A percentile compares a stretch with the other conserved stretches of the same genome.
Evolutionary conservation across 805 yeast species (phyloP).

Genomic region (Barnettozyma salicaria): DNA sequence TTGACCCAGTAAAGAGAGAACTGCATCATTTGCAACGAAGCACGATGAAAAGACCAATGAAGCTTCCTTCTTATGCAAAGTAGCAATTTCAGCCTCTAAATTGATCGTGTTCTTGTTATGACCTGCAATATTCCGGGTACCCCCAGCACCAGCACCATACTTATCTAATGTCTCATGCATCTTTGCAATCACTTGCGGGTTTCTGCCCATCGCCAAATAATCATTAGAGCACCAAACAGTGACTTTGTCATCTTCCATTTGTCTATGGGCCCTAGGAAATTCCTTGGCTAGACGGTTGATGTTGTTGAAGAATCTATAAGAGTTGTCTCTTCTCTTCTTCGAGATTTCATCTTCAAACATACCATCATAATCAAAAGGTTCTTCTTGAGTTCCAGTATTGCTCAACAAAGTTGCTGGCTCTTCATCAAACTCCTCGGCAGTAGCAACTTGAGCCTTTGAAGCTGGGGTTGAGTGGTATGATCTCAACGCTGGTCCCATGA

Average conservation of each 20-base stretch:
- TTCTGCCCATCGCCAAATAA: conserved; percentile 90
- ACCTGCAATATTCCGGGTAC: conserved; percentile 98
- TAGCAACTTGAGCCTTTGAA: conserved; percentile 25
- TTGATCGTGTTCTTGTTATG: conserved; percentile 87
- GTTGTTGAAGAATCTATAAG: conserved; percentile 94
- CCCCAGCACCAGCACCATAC: conserved; percentile 99
- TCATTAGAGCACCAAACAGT: conserved; percentile 99
- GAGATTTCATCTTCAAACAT: conserved; percentile 59
- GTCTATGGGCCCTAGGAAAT: conserved; percentile 89
- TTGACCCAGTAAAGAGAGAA: conserved; percentile 84
- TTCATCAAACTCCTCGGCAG: conserved; percentile 22
- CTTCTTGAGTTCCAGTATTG: conserved; percentile 40
- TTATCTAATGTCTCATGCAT: conserved; percentile 77
- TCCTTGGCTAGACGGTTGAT: conserved; percentile 92
- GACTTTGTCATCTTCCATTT: conserved; percentile 69
- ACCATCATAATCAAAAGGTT: conserved; percentile 64
- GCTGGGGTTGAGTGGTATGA: conserved; percentile 28
- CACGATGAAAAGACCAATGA: conserved; percentile 94
- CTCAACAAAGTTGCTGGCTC: conserved; percentile 25
- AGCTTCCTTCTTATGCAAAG: conserved; percentile 89
- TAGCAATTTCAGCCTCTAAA: conserved; percentile 82
- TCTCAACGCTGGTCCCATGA: conserved; percentile 73
- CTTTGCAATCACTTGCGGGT: conserved; percentile 60
- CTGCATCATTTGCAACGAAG: conserved; percentile 95
- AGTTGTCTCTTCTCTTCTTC: conserved; percentile 78